phyloP scores from a whole-genome alignment of 257 asterid species.

The Euphrasia confusa region DNA sequence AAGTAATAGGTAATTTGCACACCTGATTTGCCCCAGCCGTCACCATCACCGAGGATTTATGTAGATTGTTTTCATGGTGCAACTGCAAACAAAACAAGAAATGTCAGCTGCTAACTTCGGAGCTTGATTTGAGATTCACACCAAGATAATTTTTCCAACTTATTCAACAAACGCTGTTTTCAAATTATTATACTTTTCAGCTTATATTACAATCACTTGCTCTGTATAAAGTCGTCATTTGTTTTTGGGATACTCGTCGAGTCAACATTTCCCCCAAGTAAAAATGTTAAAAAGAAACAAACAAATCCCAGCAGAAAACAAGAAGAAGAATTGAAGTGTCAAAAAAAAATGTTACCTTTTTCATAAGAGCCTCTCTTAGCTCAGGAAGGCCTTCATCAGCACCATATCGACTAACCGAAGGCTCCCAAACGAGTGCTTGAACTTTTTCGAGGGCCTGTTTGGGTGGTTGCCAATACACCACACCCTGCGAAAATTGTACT shows the following conservation, averaged over 20 bases:
- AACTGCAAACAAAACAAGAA: slow-evolving; percentile 41
- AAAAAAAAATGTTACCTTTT: slow-evolving; percentile 48
- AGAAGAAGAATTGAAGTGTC: background rate
- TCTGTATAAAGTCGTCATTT: too few species aligned
- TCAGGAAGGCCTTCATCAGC: slow-evolving; percentile 95
- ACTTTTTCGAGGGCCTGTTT: slow-evolving; percentile 71
- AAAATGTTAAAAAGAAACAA: slow-evolving; percentile 1
- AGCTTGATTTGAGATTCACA: too few species aligned
- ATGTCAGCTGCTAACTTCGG: background rate
- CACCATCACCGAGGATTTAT: slow-evolving; percentile 91
- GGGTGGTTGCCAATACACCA: slow-evolving; percentile 97
- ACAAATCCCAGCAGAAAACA: slow-evolving; percentile 7
- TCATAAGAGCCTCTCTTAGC: slow-evolving; percentile 70
- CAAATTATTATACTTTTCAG: background rate
- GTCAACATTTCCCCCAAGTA: background rate
- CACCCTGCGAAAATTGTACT: slow-evolving; percentile 52
- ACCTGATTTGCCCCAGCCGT: slow-evolving; percentile 99
- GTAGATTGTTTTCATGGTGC: slow-evolving; percentile 56
- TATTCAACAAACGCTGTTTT: background rate
- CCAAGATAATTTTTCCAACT: background rate
- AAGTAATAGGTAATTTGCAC: slow-evolving; percentile 5
- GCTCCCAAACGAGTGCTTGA: slow-evolving; percentile 72
- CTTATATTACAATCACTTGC: background rate
- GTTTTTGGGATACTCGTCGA: too few species aligned
- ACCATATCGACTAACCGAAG: slow-evolving; percentile 83